Evolutionary conservation across 345 rosid species (phyloP), one percentile per base, ranked within the genome.

Genomic region (Citrus glauca): DNA sequence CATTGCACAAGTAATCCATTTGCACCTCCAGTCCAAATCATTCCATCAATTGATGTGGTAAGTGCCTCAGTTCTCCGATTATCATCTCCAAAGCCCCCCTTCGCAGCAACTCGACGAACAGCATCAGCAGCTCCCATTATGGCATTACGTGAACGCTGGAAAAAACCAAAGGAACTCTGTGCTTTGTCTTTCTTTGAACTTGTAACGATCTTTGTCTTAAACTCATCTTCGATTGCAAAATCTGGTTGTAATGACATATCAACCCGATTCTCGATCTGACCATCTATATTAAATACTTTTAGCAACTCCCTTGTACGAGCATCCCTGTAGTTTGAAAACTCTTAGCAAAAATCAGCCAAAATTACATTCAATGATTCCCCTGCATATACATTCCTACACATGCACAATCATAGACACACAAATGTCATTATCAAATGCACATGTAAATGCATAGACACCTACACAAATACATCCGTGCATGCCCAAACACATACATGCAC

Each of bases 101-200:
- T 91, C 2, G 90, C 86, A 64, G 99, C 97, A 59, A 87, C 97
- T 45, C 98, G 90, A 57, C 95, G 94, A 85, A 95, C 98, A 40
- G 95, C 98, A 85, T 95, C 99, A 70, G 99, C 99, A 61, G 99
- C 99, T 83, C 99, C 99, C 88, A 92, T 83, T 66, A 95, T 72
- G 70, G 90, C 99, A 89, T 92, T 92, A 30, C 99, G 90, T 53
- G 98, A 95, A 77, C 98, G 90, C 87, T 95, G 99, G 73, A 93
- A 83, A 84, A 95, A 95, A 63, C 97, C 91, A 82, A 88, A 85
- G 76, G 95, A 85, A 86, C 84, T 82, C 65, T 87, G 94, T 8
- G 85, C 63, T 87, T 88, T 95, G 73, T 95, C 99, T 82, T 91
- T 95, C 83, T 88, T 95, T 8, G 86, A 79, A 76, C 83, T 66